Evolutionary conservation across 2,329 filamentous ascomycete species (phyloP).

Genomic region (Mariannaea sp.): DNA sequence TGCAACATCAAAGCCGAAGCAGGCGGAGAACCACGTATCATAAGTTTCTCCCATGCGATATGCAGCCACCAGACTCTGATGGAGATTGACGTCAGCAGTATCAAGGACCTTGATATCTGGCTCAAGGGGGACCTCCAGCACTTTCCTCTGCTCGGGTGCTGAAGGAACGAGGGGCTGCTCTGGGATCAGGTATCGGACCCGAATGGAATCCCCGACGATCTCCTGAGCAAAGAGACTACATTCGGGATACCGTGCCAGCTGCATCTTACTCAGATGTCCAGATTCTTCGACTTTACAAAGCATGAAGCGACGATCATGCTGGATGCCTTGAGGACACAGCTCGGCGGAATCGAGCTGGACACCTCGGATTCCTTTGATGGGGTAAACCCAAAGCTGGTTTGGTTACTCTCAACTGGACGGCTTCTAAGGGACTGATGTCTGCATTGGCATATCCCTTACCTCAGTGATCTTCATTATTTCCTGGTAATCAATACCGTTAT

Average conservation of each 20-base stretch:
- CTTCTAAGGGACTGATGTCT: not conserved
- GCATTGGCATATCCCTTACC: not conserved
- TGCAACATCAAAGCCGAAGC: constrained; percentile 65
- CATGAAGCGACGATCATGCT: constrained; percentile 73
- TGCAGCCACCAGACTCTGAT: constrained; percentile 60
- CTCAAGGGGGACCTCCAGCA: constrained; percentile 60
- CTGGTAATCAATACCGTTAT: constrained; percentile 14
- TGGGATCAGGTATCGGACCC: constrained; percentile 51
- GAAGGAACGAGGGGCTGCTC: constrained; percentile 46
- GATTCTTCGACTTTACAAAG: constrained; percentile 58
- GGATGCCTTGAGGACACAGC: constrained; percentile 66
- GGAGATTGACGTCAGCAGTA: constrained; percentile 59
- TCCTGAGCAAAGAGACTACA: constrained; percentile 68
- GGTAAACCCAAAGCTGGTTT: constrained; percentile 67
- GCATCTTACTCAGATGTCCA: constrained; percentile 59
- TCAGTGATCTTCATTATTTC: not conserved
- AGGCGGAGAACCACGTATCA: constrained; percentile 69
- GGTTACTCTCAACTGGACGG: constrained; percentile 8
- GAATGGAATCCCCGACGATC: constrained; percentile 48
- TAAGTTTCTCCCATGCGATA: constrained; percentile 66
- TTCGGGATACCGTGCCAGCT: constrained; percentile 60
- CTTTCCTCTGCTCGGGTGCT: constrained; percentile 42
- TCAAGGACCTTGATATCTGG: constrained; percentile 55
- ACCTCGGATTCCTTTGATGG: constrained; percentile 73
- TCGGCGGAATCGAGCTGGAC: constrained; percentile 57